phyloP scores from a whole-genome alignment of 164 flowering plant species.

The Macadamia integrifolia region DNA sequence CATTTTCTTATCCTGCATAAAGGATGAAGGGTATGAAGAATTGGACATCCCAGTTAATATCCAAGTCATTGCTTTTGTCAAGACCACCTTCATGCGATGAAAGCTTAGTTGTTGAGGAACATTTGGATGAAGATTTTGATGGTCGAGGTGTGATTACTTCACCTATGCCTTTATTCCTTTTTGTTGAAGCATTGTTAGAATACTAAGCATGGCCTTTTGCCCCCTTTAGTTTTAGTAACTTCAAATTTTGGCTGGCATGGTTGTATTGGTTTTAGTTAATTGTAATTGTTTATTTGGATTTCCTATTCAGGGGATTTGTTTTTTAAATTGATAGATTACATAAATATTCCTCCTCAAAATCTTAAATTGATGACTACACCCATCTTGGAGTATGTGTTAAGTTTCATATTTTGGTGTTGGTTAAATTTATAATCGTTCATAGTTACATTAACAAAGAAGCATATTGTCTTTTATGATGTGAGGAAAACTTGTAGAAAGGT shows the following conservation, averaged over 20 bases:
- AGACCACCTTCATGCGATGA: conserved; percentile 48
- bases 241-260: too few species aligned
- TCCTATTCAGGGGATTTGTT: background rate
- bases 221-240: too few species aligned
- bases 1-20: conserved; percentile 8
- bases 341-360: too few species aligned
- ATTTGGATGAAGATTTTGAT: conserved; percentile 28
- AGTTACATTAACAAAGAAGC: too few species aligned
- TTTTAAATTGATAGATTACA: too few species aligned
- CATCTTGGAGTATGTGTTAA: too few species aligned
- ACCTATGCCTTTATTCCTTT: background rate
- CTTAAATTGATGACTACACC: too few species aligned
- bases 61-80: conserved; percentile 47
- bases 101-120: conserved; percentile 30
- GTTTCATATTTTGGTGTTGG: too few species aligned
- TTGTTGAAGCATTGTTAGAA: background rate
- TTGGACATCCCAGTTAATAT: conserved; percentile 71
- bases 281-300: background rate
- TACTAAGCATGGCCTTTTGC: background rate
- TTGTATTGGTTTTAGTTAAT: background rate
- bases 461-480: too few species aligned
- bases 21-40: conserved; percentile 72
- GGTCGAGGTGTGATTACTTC: conserved; percentile 34
- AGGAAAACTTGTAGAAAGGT: too few species aligned
- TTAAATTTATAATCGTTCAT: too few species aligned